These are phyloP conservation scores for Eutrema yunnanense DNA, from an alignment of 345 rosid species.

Conservation along the genomic window DNA sequence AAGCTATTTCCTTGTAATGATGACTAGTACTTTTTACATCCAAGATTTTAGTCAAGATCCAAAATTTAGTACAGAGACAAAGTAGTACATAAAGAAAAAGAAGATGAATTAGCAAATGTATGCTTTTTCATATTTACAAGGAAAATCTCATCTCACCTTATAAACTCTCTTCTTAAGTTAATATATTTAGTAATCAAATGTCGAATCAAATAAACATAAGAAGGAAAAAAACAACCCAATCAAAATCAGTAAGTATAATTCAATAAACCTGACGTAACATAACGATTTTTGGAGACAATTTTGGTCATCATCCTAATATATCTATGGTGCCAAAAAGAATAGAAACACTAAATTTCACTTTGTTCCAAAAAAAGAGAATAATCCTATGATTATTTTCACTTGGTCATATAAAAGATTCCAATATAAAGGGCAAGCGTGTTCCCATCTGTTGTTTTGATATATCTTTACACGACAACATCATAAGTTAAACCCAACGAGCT, in stretches of 20 bases:
- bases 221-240: background rate
- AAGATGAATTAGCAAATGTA: background rate
- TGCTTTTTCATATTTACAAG: background rate
- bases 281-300: background rate
- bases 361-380: conserved; percentile 11
- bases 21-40: background rate
- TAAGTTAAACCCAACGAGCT: conserved; percentile 17
- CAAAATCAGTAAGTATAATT: background rate
- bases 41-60: background rate
- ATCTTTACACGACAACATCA: conserved; percentile 26
- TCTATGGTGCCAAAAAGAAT: background rate
- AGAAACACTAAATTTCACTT: background rate
- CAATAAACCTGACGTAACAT: too few relatives aligned
- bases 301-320: background rate
- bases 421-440: conserved; percentile 19
- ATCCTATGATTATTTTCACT: conserved; percentile 4
- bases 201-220: background rate
- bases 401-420: conserved; percentile 8
- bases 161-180: background rate
- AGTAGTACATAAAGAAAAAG: background rate
- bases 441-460: conserved; percentile 15
- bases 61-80: background rate
- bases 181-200: background rate
- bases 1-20: conserved; percentile 11
- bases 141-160: background rate